phyloP scores from a whole-genome alignment of 2,329 filamentous ascomycete species.

The Fusarium subtropicale region DNA sequence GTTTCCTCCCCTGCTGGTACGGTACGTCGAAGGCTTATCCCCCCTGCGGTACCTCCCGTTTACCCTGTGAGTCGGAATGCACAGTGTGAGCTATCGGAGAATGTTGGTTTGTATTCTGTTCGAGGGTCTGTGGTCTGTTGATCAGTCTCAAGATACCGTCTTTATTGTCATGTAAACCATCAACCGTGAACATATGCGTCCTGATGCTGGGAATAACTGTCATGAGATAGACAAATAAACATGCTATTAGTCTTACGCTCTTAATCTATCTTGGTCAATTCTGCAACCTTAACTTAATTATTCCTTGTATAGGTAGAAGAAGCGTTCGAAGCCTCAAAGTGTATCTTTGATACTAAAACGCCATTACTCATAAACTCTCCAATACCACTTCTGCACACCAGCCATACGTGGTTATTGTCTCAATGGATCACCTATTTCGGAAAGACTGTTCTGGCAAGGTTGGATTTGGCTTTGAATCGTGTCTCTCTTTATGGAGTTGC shows the following conservation, averaged over 20 bases:
- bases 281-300: slow-evolving; percentile 23
- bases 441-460: background rate
- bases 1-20: slow-evolving; percentile 6
- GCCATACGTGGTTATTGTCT: background rate
- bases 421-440: slow-evolving; percentile 5
- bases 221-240: background rate
- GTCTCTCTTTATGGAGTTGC: background rate
- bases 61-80: background rate
- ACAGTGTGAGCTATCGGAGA: slow-evolving; percentile 23
- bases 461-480: background rate
- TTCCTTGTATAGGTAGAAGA: background rate
- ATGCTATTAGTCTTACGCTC: background rate
- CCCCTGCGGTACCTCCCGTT: slow-evolving; percentile 26
- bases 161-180: background rate
- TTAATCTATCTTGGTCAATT: slow-evolving; percentile 4
- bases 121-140: background rate
- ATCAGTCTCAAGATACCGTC: background rate
- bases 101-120: background rate
- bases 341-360: background rate
- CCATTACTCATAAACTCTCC: background rate
- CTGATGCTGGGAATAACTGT: background rate
- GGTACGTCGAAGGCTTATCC: slow-evolving; percentile 20
- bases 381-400: background rate
- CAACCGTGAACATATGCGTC: background rate
- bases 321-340: slow-evolving; percentile 19